A percentile compares a stretch with the other conserved stretches of the same genome.
Evolutionary conservation across 768 basidiomycete genomes (phyloP).

Genomic region (Exidia glandulosa): DNA sequence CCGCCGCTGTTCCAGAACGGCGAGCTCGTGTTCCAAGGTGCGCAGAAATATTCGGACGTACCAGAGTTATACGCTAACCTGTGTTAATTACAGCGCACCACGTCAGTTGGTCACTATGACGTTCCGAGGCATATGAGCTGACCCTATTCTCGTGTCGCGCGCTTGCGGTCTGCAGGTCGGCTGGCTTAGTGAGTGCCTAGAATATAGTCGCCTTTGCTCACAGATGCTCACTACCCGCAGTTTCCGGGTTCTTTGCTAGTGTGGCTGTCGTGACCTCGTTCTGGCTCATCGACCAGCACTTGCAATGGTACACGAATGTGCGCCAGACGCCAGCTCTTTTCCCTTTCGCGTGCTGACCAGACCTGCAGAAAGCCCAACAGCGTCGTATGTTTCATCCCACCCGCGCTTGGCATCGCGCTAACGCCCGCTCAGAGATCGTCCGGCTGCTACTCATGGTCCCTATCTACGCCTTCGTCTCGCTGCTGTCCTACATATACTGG

Average conservation of each 20-base stretch:
- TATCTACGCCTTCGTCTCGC: conserved; percentile 56
- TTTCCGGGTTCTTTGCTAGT: conserved; percentile 47
- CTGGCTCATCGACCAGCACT: conserved; percentile 67
- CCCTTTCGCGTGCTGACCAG: background rate
- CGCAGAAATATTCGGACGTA: conserved; percentile 6
- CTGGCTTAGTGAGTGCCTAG: conserved; percentile 18
- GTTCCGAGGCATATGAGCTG: background rate
- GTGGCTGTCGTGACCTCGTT: conserved; percentile 46
- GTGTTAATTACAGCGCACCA: conserved; percentile 35
- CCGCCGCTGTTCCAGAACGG: conserved; percentile 55
- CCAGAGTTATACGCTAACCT: background rate
- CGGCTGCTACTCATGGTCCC: conserved; percentile 72
- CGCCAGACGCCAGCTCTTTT: conserved; percentile 12
- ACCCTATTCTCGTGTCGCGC: background rate
- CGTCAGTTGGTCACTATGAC: conserved; percentile 20
- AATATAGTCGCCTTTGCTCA: too few species aligned
- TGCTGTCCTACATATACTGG: conserved; percentile 64
- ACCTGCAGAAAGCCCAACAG: conserved; percentile 53
- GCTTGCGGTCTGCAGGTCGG: conserved; percentile 35
- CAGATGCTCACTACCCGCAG: background rate
- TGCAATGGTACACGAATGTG: conserved; percentile 62
- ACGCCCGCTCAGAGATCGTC: conserved; percentile 45
- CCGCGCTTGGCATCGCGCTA: background rate
- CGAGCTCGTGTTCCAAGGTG: conserved; percentile 49
- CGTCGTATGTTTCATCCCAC: conserved; percentile 33